Base-by-base conservation (phyloP, 192 early-diverging fungal species). In the Umbelopsis vinacea region DNA sequence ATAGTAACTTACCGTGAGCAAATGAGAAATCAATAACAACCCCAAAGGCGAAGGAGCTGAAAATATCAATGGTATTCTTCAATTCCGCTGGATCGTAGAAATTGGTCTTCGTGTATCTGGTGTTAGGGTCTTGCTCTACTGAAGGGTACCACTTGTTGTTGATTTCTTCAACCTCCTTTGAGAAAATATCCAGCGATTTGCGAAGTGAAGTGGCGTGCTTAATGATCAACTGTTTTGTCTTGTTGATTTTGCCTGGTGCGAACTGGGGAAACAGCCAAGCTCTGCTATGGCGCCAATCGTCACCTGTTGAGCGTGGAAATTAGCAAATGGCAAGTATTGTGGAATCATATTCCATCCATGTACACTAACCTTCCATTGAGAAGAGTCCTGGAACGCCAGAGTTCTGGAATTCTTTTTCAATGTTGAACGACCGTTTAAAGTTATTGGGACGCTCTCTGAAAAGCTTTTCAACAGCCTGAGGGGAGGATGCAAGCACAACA, bases 61-160 rank as follows among this genome's bases (percentile, higher is more conserved):
- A 48, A 0, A 54, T 35, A 12, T 47, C 45, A n/a, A 52, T 40
- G 9, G 53, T 40, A 22, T n/a, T 23, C 12, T 35, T 40, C 24
- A 70, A 40, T 23, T 70, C 69, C 12, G 53, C 46, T 0, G 69
- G 50, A 2, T 70, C 26, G 26, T 70, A 70, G 14, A 70, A 70
- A n/a, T 52, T 54, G 46, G 45, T 29, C 11, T 35, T n/a, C 0
- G 57, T 63, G 57, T 37, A 63, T 63, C 57, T 63, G 57, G 0
- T 26, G 26, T 63, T 63, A 3, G 33, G 33, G 33, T 63, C 57
- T 1, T 22, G 33, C 15, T 38, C 15, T 17, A 35, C 57, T 35
- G 4, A 17, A 5, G 7, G 57, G 22, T 26, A 70, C 69, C 69
- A 70, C 19, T 70, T 70, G 3, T 70, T 54, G 11, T 29, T 21